Conservation (phyloP, 371 early-diverging fungal species). For the Rhizomucor miehei region DNA sequence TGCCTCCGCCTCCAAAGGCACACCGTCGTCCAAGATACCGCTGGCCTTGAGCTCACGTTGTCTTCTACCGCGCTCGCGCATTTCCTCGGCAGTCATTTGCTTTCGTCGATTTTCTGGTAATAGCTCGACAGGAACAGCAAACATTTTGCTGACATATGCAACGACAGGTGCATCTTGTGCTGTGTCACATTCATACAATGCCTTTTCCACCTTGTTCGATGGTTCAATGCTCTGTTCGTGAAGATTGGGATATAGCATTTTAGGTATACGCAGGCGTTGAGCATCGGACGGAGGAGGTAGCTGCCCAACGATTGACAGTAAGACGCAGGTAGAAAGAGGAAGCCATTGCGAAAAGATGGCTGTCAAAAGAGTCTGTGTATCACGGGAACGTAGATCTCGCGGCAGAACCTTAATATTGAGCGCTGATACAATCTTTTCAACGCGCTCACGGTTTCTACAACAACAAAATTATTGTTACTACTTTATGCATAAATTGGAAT, state of each 20-base stretch:
- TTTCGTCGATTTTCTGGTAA: conserved; percentile 74
- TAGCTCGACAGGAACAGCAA: conserved; percentile 72
- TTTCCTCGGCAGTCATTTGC: conserved; percentile 84
- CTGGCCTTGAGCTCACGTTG: conserved; percentile 41
- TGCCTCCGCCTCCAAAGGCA: conserved; percentile 32
- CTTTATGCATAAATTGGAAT: neutral
- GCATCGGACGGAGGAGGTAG: conserved; percentile 86
- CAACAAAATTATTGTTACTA: neutral
- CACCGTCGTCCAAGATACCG: conserved; percentile 30
- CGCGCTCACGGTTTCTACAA: conserved; percentile 73
- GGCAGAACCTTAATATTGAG: conserved; percentile 86
- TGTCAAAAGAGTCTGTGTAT: conserved; percentile 68
- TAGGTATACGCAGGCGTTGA: conserved; percentile 79
- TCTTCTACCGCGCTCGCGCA: conserved; percentile 75
- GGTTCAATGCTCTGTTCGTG: conserved; percentile 35
- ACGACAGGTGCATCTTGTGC: conserved; percentile 60
- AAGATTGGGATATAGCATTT: conserved; percentile 66
- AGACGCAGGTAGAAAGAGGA: conserved; percentile 71
- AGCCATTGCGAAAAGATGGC: conserved; percentile 86
- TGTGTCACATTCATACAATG: conserved; percentile 58
- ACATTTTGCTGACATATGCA: conserved; percentile 92
- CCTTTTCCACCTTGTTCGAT: conserved; percentile 56
- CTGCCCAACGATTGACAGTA: conserved; percentile 83
- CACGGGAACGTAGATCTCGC: conserved; percentile 86
- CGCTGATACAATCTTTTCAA: conserved; percentile 89